phyloP scores from a whole-genome alignment of 2,329 filamentous ascomycete species.

The Coniella vitis region DNA sequence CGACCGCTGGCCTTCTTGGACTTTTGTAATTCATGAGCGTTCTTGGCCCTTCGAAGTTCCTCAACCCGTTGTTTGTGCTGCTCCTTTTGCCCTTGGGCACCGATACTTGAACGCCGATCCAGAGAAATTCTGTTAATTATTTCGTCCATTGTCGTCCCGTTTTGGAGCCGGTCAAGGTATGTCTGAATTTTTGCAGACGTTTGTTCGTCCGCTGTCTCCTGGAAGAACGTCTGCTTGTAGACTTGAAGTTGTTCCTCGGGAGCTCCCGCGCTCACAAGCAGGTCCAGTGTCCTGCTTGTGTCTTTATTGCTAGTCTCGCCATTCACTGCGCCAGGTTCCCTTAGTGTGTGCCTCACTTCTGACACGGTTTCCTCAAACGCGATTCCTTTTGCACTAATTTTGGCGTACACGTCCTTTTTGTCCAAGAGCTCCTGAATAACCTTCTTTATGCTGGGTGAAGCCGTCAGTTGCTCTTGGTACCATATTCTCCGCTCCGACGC shows the following conservation, averaged over 20 bases:
- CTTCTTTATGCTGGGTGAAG: conserved; percentile 18
- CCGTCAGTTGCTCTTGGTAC: conserved; percentile 34
- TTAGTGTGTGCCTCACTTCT: conserved; percentile 14
- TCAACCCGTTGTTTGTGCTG: conserved; percentile 24
- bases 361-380: conserved; percentile 17
- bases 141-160: conserved; percentile 21
- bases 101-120: conserved; percentile 19
- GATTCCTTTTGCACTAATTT: conserved; percentile 12
- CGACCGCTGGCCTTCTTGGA: conserved; percentile 18
- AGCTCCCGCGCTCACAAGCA: conserved; percentile 16
- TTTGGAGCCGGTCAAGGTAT: conserved; percentile 21
- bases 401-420: conserved; percentile 10
- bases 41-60: conserved; percentile 21
- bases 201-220: conserved; percentile 14
- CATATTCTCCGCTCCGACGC: conserved; percentile 45
- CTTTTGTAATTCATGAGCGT: conserved; percentile 23
- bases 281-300: conserved; percentile 9
- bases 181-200: conserved; percentile 19
- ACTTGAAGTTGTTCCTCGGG: conserved; percentile 15
- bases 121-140: conserved; percentile 21
- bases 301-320: not conserved
- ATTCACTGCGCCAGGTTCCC: not conserved
- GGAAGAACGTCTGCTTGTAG: conserved; percentile 21
- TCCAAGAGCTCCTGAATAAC: conserved; percentile 18
- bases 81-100: conserved; percentile 20